Evolutionary conservation across 2,329 filamentous ascomycete genomes (phyloP), one percentile per base, ranked within the genome.

Genomic region (Exophiala sideris): DNA sequence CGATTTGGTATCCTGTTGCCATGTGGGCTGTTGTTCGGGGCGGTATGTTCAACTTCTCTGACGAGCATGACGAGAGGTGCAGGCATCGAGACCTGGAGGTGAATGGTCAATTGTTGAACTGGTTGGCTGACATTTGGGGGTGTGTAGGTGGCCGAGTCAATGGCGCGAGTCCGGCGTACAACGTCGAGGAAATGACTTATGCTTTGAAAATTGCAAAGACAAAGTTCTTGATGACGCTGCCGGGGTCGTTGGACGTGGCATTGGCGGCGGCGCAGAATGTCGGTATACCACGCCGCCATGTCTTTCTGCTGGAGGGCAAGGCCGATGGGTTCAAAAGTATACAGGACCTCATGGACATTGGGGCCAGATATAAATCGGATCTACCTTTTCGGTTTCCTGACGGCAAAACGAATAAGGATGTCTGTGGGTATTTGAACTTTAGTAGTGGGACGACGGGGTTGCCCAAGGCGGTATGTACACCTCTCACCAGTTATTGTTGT

Each of bases 371-470:
- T 21, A 41, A 38, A 5, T 38, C 53, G 12, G 47, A 50, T 5
- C 65, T 69, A 2, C 70, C 74, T 11, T 84, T 76, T 62, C 74
- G 72, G 45, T 70, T 84, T 0, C 75, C 77, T 0, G 54, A 62
- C 0, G 79, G 77, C 1, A 78, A 81, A 66, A 79, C 73, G 21
- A 84, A 84, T 59, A 74, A 73, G 34, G 78, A 60, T 10, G 45
- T 63, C 7, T 61, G 60, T 38, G 62, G 60, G 18, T 64, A 62
- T 47, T 79, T 95, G 59, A 94, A 94, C 69, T 95, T 92, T 70
- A 88, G 83, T 59, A 72, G 69, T 45, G 73, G 89, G 9, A 91
- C 87, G 1, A 95, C 90, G 0, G 89, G 90, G 8, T 77, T 90
- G 7, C 88, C 89, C 5, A 95, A 95, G 68, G 90, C 89, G 9